These are phyloP conservation scores for Pythium chondricola DNA, from an alignment of 352 stramenopile genomes.

Conservation along the genomic window DNA sequence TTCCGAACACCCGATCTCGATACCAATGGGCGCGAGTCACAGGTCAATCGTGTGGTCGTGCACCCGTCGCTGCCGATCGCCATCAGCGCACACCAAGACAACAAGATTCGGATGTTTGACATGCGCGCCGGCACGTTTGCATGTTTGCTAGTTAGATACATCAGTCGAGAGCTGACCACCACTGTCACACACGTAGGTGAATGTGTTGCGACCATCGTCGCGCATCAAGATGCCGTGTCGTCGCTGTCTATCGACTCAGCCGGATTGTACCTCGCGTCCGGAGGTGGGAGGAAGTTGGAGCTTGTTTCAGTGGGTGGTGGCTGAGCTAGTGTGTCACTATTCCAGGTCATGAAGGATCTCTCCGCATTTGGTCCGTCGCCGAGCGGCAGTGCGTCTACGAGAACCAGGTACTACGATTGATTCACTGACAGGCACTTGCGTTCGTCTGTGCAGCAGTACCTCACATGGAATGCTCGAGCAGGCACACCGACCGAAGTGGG, in stretches of 20 bases:
- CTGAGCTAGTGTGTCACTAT: not conserved
- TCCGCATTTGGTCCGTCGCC: constrained; percentile 76
- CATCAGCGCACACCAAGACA: constrained; percentile 76
- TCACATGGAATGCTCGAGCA: no score
- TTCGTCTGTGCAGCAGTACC: no score
- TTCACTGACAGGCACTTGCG: not conserved
- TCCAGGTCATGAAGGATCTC: constrained; percentile 73
- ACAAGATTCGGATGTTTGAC: constrained; percentile 84
- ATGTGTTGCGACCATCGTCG: constrained; percentile 66
- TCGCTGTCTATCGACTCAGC: constrained; percentile 73
- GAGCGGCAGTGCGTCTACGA: constrained; percentile 86
- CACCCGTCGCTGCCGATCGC: constrained; percentile 82
- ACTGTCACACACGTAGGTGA: constrained; percentile 29
- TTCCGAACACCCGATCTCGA: constrained; percentile 64
- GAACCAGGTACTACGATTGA: constrained; percentile 38
- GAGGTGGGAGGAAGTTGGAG: constrained; percentile 30
- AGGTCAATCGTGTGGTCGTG: constrained; percentile 62
- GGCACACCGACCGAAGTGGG: constrained; percentile 77
- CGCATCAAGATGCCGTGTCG: constrained; percentile 78
- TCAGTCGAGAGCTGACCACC: not conserved
- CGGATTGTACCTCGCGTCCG: constrained; percentile 67
- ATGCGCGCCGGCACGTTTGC: constrained; percentile 61
- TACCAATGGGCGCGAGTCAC: constrained; percentile 38
- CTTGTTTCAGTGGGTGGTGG: not conserved
- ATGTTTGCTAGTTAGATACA: not conserved